A percentile compares a stretch with the other conserved stretches of the same genome.
Conservation (phyloP, 306 rosid species). For the Aeschynomene evenia region DNA sequence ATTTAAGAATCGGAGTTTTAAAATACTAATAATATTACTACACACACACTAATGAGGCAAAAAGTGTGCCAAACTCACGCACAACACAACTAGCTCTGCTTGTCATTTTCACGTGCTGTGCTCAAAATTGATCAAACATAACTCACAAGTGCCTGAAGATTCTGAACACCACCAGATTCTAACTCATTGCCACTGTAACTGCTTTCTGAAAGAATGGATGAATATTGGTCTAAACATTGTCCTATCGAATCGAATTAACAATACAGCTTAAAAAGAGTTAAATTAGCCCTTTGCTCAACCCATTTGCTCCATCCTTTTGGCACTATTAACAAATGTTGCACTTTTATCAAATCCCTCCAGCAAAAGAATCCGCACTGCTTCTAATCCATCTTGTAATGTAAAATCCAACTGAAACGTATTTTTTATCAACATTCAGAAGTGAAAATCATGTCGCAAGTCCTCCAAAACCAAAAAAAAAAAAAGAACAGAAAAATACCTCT, state of each 20-base stretch:
- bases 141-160: constrained; percentile 10
- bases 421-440: constrained; percentile 23
- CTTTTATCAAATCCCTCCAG: constrained; percentile 79
- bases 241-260: not conserved
- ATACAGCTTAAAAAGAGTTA: constrained; percentile 10
- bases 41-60: not conserved
- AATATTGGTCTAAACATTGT: constrained; percentile 10
- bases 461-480: not conserved
- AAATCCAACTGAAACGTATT: constrained; percentile 64
- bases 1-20: too few species aligned
- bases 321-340: constrained; percentile 50
- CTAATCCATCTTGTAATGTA: constrained; percentile 68
- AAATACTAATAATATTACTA: too few species aligned
- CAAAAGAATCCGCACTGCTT: constrained; percentile 78
- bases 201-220: constrained; percentile 35
- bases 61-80: not conserved
- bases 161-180: constrained; percentile 1
- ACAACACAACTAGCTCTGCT: too few species aligned
- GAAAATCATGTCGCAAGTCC: constrained; percentile 14
- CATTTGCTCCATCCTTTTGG: constrained; percentile 40
- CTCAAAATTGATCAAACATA: constrained; percentile 25
- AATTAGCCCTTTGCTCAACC: constrained; percentile 33
- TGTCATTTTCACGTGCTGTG: not conserved
- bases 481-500: constrained; percentile 52
- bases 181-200: constrained; percentile 17